Base-by-base conservation (phyloP, 2,329 filamentous ascomycete genomes). In the Nemania sp. region DNA sequence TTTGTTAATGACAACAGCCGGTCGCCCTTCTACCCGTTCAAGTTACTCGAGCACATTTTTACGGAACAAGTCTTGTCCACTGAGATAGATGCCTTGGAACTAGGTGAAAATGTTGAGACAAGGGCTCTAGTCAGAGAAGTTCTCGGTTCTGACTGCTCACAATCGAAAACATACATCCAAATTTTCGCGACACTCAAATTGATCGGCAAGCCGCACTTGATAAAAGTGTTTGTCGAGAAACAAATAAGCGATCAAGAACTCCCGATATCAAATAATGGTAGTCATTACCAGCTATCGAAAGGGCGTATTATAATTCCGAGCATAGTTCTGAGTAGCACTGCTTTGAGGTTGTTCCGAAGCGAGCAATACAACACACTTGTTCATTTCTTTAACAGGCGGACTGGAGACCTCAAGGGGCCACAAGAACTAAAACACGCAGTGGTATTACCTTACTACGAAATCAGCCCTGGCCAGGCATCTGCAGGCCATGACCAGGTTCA, bases 131-230 rank as follows among this genome's bases (percentile, higher is more conserved):
- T 7, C 32, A 21, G 32, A n/a, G n/a, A n/a, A n/a, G 17, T 57
- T 20, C 48, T 52, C n/a, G 48, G 48, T 32, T 40, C 12, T 15
- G 12, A 15, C 2, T 1, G 2, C n/a, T n/a, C n/a, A n/a, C n/a
- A n/a, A n/a, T n/a, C n/a, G 15, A n/a, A 29, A 34, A 52, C 29
- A 13, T 52, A 57, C 7, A 45, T 52, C 6, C 9, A 34, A 42
- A 21, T 57, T 5, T 57, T 57, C 9, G 47, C 48, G 1, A 52
- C 32, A 34, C 42, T 57, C 5, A 57, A 57, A 15, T 1, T 21
- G 5, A 46, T 52, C 1, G 2, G 4, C 12, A 40, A 18, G 7
- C 34, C 40, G n/a, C 2, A 1, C 20, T 4, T 15, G 13, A 5
- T 4, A 52, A 32, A 18, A 2, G 29, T 20, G 1, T 52, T 57